Base-by-base conservation (phyloP, 2,329 filamentous ascomycete species). In the Ceratocystis lukuohia region DNA sequence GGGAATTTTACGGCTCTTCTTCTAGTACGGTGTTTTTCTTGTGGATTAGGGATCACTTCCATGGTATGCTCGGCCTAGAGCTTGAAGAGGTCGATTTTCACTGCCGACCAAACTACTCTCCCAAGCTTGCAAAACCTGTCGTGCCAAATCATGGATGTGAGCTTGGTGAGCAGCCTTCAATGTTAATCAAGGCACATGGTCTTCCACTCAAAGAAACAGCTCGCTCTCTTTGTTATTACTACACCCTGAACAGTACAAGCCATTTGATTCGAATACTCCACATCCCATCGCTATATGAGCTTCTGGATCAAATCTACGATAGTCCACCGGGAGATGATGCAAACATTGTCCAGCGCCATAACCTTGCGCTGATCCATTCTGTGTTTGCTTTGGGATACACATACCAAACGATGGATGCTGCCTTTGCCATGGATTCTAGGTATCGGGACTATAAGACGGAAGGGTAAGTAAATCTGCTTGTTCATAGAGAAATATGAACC, bases 1-100 rank as follows among this genome's bases (percentile, higher is more conserved):
- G 91, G 86, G 92, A 97, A 75, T 99, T 96, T 72, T 91, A 96
- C 73, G 94, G 94, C 61, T 88, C 89, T 69, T 96, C 93, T 0
- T 97, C 94, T 0, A 92, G 93, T 2, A 83, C 92, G 56, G 90
- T 93, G 69, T 99, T 96, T 74, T 82, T 96, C 71, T 84, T 85
- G 69, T 86, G 89, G 65, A 87, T 99, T 82, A 88, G 91, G 71
- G 89, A 95, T 72, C 88, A 96, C 72, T 89, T 96, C 70, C 88
- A 89, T 57, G 85, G 87, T 68, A 80, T 94, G 70, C 81, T 94
- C 61, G 87, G 87, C 22, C 28, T 59, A n/a, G 12, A 33, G 30
- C 56, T 15, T n/a, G 7, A 33, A n/a, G 28, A 59, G 2, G 56
- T n/a, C 15, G 17, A 59, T 20, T 59, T 59, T 25, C 28, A 33